Percentiles rank a stretch among this genome's conserved stretches.
Evolutionary conservation across 306 rosid genomes (phyloP).

Genomic region (Trifolium repens): DNA sequence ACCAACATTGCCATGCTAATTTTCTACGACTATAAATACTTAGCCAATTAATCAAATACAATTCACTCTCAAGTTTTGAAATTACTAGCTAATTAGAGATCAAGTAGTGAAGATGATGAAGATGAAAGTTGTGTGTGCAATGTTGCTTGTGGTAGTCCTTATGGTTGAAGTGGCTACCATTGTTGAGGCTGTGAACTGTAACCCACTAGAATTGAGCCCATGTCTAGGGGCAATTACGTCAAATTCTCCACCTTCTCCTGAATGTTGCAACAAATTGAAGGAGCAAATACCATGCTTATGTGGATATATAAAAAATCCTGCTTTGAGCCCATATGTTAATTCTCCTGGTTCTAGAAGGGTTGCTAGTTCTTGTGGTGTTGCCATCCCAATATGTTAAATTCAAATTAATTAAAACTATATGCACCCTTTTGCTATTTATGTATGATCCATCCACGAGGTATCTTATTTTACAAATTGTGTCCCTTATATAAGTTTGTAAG

Average conservation of each 20-base stretch:
- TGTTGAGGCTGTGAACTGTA: conserved; percentile 58
- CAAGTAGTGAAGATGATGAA: not conserved
- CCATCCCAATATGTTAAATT: conserved; percentile 50
- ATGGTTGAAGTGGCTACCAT: conserved; percentile 21
- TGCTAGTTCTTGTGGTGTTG: conserved; percentile 47
- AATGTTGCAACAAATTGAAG: conserved; percentile 59
- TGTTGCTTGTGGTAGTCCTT: conserved; percentile 40
- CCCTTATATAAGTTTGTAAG: not conserved
- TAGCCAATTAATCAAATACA: not conserved
- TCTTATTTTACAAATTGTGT: not conserved
- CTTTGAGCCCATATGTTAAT: conserved; percentile 42
- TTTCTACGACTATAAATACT: not conserved
- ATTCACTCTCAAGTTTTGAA: not conserved
- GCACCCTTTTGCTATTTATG: not conserved
- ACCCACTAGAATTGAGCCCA: conserved; percentile 29
- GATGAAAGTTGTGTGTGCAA: conserved; percentile 35
- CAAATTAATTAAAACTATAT: not conserved
- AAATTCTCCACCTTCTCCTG: conserved; percentile 1
- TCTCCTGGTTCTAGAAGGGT: conserved; percentile 54
- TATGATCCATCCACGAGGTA: not conserved
- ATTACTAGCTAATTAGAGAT: not conserved
- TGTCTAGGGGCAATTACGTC: conserved; percentile 51
- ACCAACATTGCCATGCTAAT: not conserved
- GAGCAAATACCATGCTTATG: conserved; percentile 70
- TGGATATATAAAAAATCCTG: conserved; percentile 56